A percentile compares a stretch with the other conserved stretches of the same genome.
These are phyloP conservation scores for Casuarina glauca DNA, from an alignment of 306 rosid genomes.

Conservation along the genomic window DNA sequence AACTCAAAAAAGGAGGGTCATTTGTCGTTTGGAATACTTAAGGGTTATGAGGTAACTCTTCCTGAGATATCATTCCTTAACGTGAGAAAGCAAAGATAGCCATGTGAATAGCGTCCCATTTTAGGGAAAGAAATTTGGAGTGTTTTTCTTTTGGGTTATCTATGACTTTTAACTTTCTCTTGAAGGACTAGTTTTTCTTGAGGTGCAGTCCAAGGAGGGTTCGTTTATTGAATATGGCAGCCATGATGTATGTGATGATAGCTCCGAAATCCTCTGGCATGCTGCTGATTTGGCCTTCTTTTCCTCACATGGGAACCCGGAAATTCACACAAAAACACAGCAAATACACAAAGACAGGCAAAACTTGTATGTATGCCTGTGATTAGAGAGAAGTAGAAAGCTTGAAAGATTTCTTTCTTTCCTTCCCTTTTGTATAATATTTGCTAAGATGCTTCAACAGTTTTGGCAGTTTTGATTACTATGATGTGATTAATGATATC, in stretches of 20 bases:
- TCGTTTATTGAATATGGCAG: neutral
- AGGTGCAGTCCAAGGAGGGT: neutral
- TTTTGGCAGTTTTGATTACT: no score
- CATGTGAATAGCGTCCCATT: neutral
- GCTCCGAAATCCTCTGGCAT: neutral
- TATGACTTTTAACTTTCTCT: neutral
- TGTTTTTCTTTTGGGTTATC: neutral
- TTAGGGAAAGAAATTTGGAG: conserved; percentile 9
- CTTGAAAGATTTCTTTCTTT: no score
- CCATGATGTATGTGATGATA: neutral
- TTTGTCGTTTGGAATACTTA: conserved; percentile 63
- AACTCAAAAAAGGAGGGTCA: conserved; percentile 53
- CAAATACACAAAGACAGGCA: neutral
- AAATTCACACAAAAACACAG: neutral
- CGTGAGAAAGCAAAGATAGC: conserved; percentile 19
- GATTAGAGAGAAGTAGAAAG: neutral
- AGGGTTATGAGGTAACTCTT: conserved; percentile 27
- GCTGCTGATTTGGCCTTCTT: neutral
- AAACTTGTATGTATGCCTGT: neutral
- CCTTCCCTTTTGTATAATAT: no score
- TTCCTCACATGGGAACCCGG: neutral
- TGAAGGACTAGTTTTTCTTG: neutral
- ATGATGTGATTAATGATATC: no score
- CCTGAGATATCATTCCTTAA: conserved; percentile 9
- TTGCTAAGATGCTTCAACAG: no score